Percentiles rank a stretch among this genome's conserved stretches.
These are phyloP conservation scores for Pelargonium cotyledonis DNA, from an alignment of 441 rosid genomes.

Conservation along the genomic window DNA sequence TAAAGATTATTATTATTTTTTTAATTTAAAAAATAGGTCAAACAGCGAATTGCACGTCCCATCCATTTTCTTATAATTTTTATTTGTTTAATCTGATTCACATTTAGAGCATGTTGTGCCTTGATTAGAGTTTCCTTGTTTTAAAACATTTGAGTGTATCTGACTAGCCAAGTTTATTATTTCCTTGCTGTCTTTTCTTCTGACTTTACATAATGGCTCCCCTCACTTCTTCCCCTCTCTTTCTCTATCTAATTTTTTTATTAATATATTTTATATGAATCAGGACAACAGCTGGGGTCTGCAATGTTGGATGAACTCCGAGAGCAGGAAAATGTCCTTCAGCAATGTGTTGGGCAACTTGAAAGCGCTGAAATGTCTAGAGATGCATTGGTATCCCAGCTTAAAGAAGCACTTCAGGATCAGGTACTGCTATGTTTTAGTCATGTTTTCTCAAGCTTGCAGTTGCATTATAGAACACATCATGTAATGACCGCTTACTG, in stretches of 20 bases:
- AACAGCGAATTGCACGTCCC: no score
- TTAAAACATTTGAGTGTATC: no score
- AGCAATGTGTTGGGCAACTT: constrained; percentile 45
- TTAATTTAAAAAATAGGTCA: no score
- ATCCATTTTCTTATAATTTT: no score
- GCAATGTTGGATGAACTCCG: constrained; percentile 43
- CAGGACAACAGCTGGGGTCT: constrained; percentile 48
- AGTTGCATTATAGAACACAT: constrained; percentile 5
- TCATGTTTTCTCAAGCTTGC: constrained; percentile 1
- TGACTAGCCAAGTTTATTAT: no score
- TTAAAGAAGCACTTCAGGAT: constrained; percentile 59
- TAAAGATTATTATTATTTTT: no score
- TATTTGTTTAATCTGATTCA: no score
- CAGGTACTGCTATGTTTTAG: constrained; percentile 35
- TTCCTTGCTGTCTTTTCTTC: background rate
- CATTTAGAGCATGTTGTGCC: no score
- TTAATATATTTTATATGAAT: constrained; percentile 7
- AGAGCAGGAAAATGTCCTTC: constrained; percentile 45
- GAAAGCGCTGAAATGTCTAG: constrained; percentile 48
- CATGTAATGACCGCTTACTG: constrained; percentile 17
- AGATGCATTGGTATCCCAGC: constrained; percentile 42
- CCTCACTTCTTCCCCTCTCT: background rate
- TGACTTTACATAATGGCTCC: background rate
- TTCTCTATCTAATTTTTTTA: background rate
- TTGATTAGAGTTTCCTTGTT: no score